These are phyloP conservation scores for Saccharomycopsis olivae DNA, from an alignment of 805 yeast species.

Conservation along the genomic window DNA sequence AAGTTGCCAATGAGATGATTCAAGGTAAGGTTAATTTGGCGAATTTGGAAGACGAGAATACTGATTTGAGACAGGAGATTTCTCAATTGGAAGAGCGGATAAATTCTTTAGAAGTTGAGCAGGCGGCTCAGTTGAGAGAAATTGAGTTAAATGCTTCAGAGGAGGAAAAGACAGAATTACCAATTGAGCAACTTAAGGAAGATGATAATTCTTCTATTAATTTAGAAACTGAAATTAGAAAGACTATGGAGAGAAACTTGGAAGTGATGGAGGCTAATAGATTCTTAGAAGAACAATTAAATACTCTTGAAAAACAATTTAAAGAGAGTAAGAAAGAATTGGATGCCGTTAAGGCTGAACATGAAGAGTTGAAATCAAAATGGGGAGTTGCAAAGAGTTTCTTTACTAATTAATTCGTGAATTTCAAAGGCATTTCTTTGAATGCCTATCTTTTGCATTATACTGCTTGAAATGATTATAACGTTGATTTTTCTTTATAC, in stretches of 20 bases:
- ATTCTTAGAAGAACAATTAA: slow-evolving; percentile 36
- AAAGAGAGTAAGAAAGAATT: slow-evolving; percentile 13
- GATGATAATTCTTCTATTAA: slow-evolving; percentile 31
- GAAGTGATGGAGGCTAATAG: slow-evolving; percentile 59
- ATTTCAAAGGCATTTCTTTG: no score
- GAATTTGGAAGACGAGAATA: slow-evolving; percentile 64
- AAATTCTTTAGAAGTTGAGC: slow-evolving; percentile 27
- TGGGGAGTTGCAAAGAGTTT: slow-evolving; percentile 13
- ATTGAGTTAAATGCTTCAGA: slow-evolving; percentile 1
- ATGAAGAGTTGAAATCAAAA: slow-evolving; percentile 14
- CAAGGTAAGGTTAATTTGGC: slow-evolving; percentile 68
- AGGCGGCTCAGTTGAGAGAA: slow-evolving; percentile 19
- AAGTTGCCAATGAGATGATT: slow-evolving; percentile 80
- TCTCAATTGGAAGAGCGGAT: slow-evolving; percentile 35
- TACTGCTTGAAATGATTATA: no score
- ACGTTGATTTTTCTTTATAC: no score
- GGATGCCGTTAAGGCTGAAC: slow-evolving; percentile 10
- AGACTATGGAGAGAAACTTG: slow-evolving; percentile 48
- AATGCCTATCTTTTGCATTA: no score
- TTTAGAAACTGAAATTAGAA: slow-evolving; percentile 41
- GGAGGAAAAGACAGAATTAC: neutral
- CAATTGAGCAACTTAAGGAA: slow-evolving; percentile 27
- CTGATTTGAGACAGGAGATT: slow-evolving; percentile 41
- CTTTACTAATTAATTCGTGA: slow-evolving; percentile 8
- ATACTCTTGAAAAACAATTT: slow-evolving; percentile 11